Base-by-base conservation (phyloP, 352 stramenopile species). In the Pythium grandisporangium region DNA sequence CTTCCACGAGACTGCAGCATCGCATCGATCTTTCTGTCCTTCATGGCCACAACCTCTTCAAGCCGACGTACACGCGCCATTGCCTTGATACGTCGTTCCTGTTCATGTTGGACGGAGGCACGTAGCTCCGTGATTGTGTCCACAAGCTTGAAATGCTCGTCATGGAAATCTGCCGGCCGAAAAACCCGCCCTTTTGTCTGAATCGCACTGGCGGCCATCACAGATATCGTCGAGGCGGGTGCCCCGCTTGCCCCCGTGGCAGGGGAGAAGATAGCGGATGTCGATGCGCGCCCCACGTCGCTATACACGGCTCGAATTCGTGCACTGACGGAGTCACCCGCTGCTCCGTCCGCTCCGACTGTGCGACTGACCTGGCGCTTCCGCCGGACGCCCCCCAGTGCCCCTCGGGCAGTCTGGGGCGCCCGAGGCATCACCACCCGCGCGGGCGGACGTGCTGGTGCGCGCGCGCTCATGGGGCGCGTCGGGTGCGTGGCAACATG, bases 21-120 rank as follows among this genome's bases (percentile, higher is more conserved):
- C 5, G 58, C 47, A 42, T 85, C 72, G 21, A 85, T 82, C 37
- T 82, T 82, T 49, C 63, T 75, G 48, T 85, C 72, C 39, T 85
- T 85, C 44, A 82, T 62, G 3, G 55, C 44, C 12, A 76, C 53
- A 16, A 85, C 76, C 43, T 85, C 72, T 54, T 85, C 72, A 1
- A 85, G 56, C 0, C 69, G 58, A 13, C 72, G 63, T 7, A 69
- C 62, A 6, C 66, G 63, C 4, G 69, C 57, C 13, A 73, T 60
- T 10, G 66, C 61, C 24, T 81, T 80, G 4, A 75, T 38, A 2
- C 62, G 64, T 17, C 62, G 56, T 23, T 63, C 55, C 21, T 82
- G 69, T 35, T 85, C 72, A 27, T 72, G 52, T 42, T 78, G 61
- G 27, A 59, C 65, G 0, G 58, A 41, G 6, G 50, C 44, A 24